phyloP scores from a whole-genome alignment of 225 moss, liverwort and hornwort species.

The Neckera pumila region DNA sequence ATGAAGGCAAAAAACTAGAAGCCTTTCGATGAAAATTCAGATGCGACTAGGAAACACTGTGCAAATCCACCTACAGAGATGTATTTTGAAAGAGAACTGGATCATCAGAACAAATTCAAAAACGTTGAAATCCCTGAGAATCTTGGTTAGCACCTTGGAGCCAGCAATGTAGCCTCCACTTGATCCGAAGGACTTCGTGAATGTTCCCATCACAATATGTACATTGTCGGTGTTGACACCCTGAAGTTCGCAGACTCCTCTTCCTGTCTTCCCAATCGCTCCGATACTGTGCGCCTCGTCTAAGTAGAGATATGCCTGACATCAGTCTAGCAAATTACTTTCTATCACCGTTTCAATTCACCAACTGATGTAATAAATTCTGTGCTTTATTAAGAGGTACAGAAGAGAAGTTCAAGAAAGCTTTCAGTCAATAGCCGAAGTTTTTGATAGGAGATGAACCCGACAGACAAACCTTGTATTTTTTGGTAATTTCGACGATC shows the following conservation, averaged over 20 bases:
- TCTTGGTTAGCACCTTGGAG: conserved; percentile 24
- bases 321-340: not conserved
- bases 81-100: not conserved
- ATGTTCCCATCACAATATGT: conserved; percentile 91
- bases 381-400: not conserved
- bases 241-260: conserved; percentile 77
- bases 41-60: not conserved
- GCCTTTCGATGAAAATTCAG: not conserved
- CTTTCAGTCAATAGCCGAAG: not conserved
- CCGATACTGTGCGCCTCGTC: conserved; percentile 97
- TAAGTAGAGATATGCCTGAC: conserved; percentile 78
- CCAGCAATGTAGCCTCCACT: conserved; percentile 94
- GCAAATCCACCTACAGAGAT: not conserved
- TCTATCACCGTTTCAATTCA: not conserved
- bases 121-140: not conserved
- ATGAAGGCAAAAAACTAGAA: not conserved
- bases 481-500: conserved; percentile 61
- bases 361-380: not conserved
- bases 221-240: conserved; percentile 66
- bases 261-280: conserved; percentile 74
- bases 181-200: conserved; percentile 85
- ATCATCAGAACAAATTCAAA: not conserved
- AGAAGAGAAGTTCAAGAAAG: not conserved
- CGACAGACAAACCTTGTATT: conserved; percentile 54
- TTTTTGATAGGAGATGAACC: not conserved